A percentile compares a stretch with the other conserved stretches of the same genome.
Conservation (phyloP, 805 yeast species). For the Ogataea trehalophila region DNA sequence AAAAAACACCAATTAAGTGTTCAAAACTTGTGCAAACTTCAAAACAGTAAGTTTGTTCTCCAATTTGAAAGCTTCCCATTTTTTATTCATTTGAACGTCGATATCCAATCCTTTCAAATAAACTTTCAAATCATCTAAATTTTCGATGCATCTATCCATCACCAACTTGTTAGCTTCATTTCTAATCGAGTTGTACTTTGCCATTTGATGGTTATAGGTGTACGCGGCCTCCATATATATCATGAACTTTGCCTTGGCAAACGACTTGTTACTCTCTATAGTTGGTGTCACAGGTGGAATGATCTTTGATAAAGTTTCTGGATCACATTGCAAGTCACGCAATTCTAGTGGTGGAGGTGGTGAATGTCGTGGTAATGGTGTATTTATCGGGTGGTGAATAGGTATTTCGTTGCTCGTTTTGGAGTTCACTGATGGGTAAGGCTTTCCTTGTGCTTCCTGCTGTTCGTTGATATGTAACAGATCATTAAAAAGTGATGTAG, state of each 20-base stretch:
- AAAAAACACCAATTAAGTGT: no score
- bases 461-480: no score
- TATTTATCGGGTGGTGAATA: slow-evolving; percentile 19
- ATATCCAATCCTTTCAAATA: slow-evolving; percentile 16
- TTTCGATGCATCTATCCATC: slow-evolving; percentile 11
- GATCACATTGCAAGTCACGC: slow-evolving; percentile 17
- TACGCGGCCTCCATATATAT: slow-evolving; percentile 8
- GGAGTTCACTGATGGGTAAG: slow-evolving; percentile 6
- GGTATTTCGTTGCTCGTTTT: slow-evolving; percentile 13
- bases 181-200: slow-evolving; percentile 11
- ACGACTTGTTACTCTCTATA: slow-evolving; percentile 1
- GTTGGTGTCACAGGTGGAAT: slow-evolving; percentile 1
- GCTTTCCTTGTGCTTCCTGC: background rate
- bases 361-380: slow-evolving; percentile 11
- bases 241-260: slow-evolving; percentile 1
- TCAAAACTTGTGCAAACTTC: background rate
- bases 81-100: slow-evolving; percentile 10
- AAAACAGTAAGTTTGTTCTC: slow-evolving; percentile 5
- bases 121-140: slow-evolving; percentile 4
- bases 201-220: slow-evolving; percentile 10
- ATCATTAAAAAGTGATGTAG: no score
- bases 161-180: slow-evolving; percentile 10
- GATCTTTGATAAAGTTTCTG: background rate
- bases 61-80: slow-evolving; percentile 9
- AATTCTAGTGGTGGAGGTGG: slow-evolving; percentile 10